Evolutionary conservation across 1,284 basidiomycete species (phyloP), one percentile per base, ranked within the genome.

Genomic region (Garcileccinum viscosum): DNA sequence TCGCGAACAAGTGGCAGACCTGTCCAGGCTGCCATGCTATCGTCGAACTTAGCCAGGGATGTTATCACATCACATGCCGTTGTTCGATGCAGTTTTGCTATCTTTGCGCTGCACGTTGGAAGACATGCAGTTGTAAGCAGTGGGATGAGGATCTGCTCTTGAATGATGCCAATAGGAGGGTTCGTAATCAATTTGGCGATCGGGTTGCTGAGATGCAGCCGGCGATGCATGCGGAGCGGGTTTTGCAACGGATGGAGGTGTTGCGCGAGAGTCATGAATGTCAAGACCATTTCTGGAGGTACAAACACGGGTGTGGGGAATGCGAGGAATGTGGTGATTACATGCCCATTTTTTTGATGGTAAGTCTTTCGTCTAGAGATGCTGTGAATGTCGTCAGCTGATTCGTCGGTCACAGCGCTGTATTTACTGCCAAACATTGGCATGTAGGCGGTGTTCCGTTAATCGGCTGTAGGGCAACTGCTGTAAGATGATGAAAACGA

Each of bases 71-170:
- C 73, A 84, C 80, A 38, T 86, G 85, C 68, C 77, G 82, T 5
- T 85, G 85, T 73, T 75, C 75, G 27, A 76, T 79, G 9, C 73
- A 85, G 70, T 86, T 86, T 73, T 85, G 84, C 71, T 85, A 86
- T 70, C 50, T 82, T n/a, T 86, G 84, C 73, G 74, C 73, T 12
- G 80, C 77, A 27, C 67, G 61, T 53, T 85, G 84, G 84, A 84
- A 80, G 73, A 81, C 75, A 2, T 84, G 84, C 60, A 9, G 9
- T 0, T 86, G 84, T 69, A 65, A 68, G 1, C 82, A 80, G 56
- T 85, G 84, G 84, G 82, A 84, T 27, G 84, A 85, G 53, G 65
- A 70, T 0, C 67, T 69, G 3, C 73, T 83, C n/a, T 2, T 83
- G 11, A 65, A 71, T 32, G 80, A 78, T 17, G 82, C 82, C 0